Conservation (phyloP, 441 rosid species). For the Melastoma candidum region DNA sequence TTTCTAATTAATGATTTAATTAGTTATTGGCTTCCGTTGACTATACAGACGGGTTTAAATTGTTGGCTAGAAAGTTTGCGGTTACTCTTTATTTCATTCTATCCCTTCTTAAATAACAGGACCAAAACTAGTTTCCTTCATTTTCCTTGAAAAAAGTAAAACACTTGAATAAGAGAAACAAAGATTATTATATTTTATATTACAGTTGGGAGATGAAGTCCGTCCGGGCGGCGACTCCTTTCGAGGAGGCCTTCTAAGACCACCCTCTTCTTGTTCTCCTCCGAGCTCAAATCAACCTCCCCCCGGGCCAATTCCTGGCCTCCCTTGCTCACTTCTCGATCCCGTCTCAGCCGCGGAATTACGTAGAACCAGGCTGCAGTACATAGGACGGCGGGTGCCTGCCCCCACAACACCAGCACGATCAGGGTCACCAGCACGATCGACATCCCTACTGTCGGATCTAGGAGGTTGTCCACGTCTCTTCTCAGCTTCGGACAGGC, state of each 20-base stretch:
- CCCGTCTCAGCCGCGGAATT: constrained; percentile 23
- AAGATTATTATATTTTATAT: too few species aligned
- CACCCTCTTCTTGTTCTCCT: constrained; percentile 49
- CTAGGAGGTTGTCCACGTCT: constrained; percentile 7
- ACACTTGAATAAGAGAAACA: too few species aligned
- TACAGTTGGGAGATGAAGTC: not conserved
- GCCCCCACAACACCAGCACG: constrained; percentile 56
- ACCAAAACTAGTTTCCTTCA: too few species aligned
- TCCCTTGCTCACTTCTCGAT: not conserved
- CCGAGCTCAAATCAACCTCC: constrained; percentile 21
- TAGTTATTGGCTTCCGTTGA: too few species aligned
- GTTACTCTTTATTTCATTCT: too few species aligned
- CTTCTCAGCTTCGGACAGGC: not conserved
- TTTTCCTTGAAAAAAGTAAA: too few species aligned
- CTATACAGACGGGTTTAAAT: too few species aligned
- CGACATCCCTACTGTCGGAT: constrained; percentile 44
- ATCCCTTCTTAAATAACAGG: too few species aligned
- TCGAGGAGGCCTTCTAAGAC: constrained; percentile 64
- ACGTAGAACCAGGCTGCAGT: constrained; percentile 63
- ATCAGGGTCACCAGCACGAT: constrained; percentile 48
- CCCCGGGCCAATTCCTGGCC: not conserved
- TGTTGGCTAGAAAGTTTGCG: too few species aligned
- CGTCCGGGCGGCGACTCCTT: constrained; percentile 21
- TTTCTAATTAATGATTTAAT: too few species aligned
- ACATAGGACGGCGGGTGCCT: constrained; percentile 62